A percentile compares a stretch with the other conserved stretches of the same genome.
Evolutionary conservation across 1,284 basidiomycete species (phyloP).

Genomic region (Microbotryum silenes-acaulis): DNA sequence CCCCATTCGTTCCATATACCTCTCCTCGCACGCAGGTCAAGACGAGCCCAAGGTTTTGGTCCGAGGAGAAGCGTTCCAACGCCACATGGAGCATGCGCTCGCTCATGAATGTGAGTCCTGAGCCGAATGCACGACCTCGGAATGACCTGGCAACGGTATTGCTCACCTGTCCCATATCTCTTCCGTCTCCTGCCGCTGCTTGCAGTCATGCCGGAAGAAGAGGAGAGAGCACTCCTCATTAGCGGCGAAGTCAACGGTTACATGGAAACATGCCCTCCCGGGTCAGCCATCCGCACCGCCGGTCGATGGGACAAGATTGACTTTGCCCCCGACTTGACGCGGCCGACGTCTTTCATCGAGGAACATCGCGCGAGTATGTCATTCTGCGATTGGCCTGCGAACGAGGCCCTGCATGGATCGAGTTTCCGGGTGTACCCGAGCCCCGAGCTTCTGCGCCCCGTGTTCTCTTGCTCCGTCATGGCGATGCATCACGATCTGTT

Average conservation of each 20-base stretch:
- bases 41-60: conserved; percentile 25
- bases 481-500: conserved; percentile 33
- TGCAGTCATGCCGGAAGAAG: no score
- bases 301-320: not conserved
- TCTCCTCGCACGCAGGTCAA: conserved; percentile 1
- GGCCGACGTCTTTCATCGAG: conserved; percentile 3
- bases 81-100: conserved; percentile 6
- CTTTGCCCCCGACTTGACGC: not conserved
- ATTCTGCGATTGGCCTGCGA: conserved; percentile 15
- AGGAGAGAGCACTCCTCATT: no score
- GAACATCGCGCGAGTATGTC: conserved; percentile 13
- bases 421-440: conserved; percentile 8
- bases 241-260: no score
- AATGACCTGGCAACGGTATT: no score
- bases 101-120: conserved; percentile 14
- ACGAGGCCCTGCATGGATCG: conserved; percentile 12
- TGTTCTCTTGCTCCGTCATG: conserved; percentile 35
- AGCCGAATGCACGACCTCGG: no score
- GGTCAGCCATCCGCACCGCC: not conserved
- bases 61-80: conserved; percentile 21
- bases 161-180: no score
- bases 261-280: not conserved
- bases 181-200: no score
- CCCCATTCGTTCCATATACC: no score
- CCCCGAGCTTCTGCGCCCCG: conserved; percentile 26